Evolutionary conservation across 345 rosid species (phyloP), one percentile per base, ranked within the genome.

Genomic region (Pugionium dolabratum): DNA sequence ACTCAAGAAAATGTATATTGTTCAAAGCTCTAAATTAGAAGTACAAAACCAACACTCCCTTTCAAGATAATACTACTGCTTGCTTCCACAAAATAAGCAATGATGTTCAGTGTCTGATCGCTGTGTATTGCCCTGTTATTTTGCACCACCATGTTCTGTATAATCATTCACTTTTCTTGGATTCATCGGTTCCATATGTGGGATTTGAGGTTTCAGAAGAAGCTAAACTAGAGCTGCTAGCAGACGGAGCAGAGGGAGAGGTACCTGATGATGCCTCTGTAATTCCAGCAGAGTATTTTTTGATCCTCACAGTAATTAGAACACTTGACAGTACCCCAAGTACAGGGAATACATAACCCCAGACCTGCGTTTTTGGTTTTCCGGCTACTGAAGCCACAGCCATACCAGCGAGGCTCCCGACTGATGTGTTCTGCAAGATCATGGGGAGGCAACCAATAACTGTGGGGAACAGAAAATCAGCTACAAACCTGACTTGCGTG

Each of bases 331-430:
- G 48, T 57, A 90, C 74, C 29, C 98, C 97, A 30, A 93, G 79
- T 44, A 77, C 33, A 10, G 98, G 97, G 25, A 93, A 84, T 28
- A 88, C 41, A 74, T 85, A 90, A 40, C 95, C 75, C 96, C 87
- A 84, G 43, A 83, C 35, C 74, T 74, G 63, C n/a, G 85, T 86
- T 70, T 85, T 86, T 50, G 75, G 53, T 30, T 86, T 47, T 42
- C 85, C 84, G 8, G 97, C 82, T 7, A 84, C 86, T 18, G 96
- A 81, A 56, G 96, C 82, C 44, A 88, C 88, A 11, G 96, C 96
- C 48, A 94, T 94, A 76, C 97, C 90, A 59, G 98, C 97, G 3
- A 93, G 96, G 88, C 94, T 90, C 2, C 96, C 98, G 0, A 93
- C 80, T 40, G 98, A 93, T 62, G 94, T 86, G 75, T 93, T 93